Evolutionary conservation across 192 early-diverging fungal species (phyloP).

Genomic region (Allomyces arbusculus): DNA sequence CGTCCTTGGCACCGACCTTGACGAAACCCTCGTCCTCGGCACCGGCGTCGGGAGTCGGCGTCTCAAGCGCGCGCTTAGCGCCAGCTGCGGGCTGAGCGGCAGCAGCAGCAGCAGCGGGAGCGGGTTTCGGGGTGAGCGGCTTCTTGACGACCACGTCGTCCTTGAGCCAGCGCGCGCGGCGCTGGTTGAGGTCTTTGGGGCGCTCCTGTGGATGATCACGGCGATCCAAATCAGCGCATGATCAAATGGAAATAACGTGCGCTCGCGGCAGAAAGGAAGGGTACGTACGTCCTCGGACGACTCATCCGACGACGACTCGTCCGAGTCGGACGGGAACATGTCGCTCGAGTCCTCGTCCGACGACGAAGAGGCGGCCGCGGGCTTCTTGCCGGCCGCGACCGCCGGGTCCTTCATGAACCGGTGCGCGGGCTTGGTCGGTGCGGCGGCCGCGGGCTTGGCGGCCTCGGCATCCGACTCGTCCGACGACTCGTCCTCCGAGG

Average conservation of each 20-base stretch:
- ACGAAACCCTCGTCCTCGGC: constrained; percentile 7
- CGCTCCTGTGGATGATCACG: not conserved
- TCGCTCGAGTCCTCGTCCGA: not conserved
- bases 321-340: constrained; percentile 4
- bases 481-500: not conserved
- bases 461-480: not conserved
- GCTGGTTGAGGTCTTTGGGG: not conserved
- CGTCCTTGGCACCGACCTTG: constrained; percentile 1
- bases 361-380: not conserved
- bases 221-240: not conserved
- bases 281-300: not conserved
- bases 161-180: not conserved
- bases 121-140: not conserved
- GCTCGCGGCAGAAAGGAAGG: not conserved
- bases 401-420: not conserved
- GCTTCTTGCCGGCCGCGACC: not conserved
- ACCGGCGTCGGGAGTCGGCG: constrained; percentile 11
- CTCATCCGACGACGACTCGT: not conserved
- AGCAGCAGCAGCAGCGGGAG: not conserved
- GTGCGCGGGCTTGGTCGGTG: not conserved
- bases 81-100: not conserved
- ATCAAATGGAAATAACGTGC: not conserved
- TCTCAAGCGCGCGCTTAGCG: constrained; percentile 21
- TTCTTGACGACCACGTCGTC: not conserved
- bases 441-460: not conserved